Evolutionary conservation across 1,284 basidiomycete genomes (phyloP).

Genomic region (Marasmius tenuissimus): DNA sequence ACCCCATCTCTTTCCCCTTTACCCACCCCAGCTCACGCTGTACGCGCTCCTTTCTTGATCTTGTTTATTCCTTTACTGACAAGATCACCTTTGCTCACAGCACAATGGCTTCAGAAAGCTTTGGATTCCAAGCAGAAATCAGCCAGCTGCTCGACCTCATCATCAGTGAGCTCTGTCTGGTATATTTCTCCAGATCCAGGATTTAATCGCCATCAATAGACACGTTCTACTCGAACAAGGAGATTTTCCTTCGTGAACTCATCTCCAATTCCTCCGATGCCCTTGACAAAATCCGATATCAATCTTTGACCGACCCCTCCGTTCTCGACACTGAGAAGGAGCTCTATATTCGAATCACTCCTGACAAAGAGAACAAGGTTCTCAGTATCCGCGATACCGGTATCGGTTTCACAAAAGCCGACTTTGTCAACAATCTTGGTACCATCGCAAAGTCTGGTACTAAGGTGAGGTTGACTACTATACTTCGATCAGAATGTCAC

Average conservation of each 20-base stretch:
- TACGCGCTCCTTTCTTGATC: neutral
- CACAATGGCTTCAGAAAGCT: slow-evolving; percentile 78
- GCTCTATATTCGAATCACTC: slow-evolving; percentile 88
- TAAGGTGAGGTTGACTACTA: slow-evolving; percentile 51
- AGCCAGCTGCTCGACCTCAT: slow-evolving; percentile 90
- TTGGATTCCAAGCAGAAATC: slow-evolving; percentile 97
- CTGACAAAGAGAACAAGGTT: slow-evolving; percentile 95
- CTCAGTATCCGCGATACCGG: slow-evolving; percentile 95
- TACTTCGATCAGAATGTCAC: slow-evolving; percentile 7
- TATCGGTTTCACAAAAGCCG: slow-evolving; percentile 99
- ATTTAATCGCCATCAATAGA: slow-evolving; percentile 44
- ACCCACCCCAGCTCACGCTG: slow-evolving; percentile 9
- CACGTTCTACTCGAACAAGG: slow-evolving; percentile 99
- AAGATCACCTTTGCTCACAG: neutral
- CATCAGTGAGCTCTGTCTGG: slow-evolving; percentile 61
- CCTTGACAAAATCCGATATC: slow-evolving; percentile 95
- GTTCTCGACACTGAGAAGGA: slow-evolving; percentile 88
- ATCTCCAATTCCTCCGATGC: slow-evolving; percentile 95
- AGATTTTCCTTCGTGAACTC: slow-evolving; percentile 95
- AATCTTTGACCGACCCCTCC: slow-evolving; percentile 88
- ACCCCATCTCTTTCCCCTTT: neutral
- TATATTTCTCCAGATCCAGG: slow-evolving; percentile 3
- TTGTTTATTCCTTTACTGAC: neutral
- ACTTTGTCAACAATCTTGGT: slow-evolving; percentile 98
- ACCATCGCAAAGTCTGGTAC: slow-evolving; percentile 99